Base-by-base conservation (phyloP, 805 yeast species). In the Candida taoyuanica region DNA sequence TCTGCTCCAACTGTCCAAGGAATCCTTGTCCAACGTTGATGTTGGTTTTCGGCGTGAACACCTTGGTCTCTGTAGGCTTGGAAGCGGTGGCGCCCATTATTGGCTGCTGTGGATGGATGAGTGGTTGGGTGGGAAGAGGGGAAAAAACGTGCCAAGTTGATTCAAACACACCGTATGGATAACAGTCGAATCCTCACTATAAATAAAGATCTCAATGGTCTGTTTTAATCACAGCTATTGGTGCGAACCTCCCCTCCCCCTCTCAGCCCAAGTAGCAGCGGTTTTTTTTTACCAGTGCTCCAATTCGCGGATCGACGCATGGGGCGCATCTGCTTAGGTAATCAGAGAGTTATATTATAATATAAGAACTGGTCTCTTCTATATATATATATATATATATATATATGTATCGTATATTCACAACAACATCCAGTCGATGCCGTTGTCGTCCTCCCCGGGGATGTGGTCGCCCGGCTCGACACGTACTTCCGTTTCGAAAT, bases 21-120 rank as follows among this genome's bases (percentile, higher is more conserved):
- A 83, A 70, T 13, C 81, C 71, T 4, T 81, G 74, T 37, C 81
- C 74, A 57, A 81, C 77, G 46, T 81, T 82, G 31, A 82, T 76
- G 34, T 85, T 85, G 6, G 86, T 71, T 29, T 70, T 59, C 26
- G 88, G 86, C 3, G 76, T 71, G 55, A 78, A 79, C 15, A 79
- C 81, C 60, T 78, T 78, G 16, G 79, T 72, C 48, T 78, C 81
- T 21, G 60, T 56, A 28, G 81, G 77, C 53, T 74, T 78, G 11
- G 84, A 77, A 38, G 80, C 65, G 14, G 71, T 55, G 17, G 79
- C 62, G 33, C 85, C 85, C 85, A 78, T 78, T 21, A n/a, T 29
- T 25, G 13, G 5, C 25, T 8, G 25, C 25, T 21, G 25, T 21
- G 7, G 25, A 12, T 21, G n/a, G n/a, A n/a, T n/a, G n/a, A n/a